Percentiles rank a stretch among this genome's conserved stretches.
These are phyloP conservation scores for Begonia fuchsioides DNA, from an alignment of 306 rosid genomes.

Conservation along the genomic window DNA sequence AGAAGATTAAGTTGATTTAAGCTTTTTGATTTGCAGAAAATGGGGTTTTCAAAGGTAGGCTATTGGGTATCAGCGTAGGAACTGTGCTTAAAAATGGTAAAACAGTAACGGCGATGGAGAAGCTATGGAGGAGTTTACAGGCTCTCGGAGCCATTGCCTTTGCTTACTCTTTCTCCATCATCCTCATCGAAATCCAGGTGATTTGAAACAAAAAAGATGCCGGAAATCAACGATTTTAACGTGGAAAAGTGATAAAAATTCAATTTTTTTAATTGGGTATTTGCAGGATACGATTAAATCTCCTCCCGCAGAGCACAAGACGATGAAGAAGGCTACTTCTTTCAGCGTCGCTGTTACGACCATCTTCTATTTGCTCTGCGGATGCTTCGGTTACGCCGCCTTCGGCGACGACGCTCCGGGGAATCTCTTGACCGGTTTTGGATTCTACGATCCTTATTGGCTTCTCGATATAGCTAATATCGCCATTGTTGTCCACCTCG, in stretches of 20 bases:
- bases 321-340: constrained; percentile 56
- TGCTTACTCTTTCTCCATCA: constrained; percentile 59
- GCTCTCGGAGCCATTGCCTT: constrained; percentile 81
- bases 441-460: constrained; percentile 72
- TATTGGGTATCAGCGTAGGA: constrained; percentile 33
- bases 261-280: neutral
- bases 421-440: constrained; percentile 68
- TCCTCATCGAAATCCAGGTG: constrained; percentile 74
- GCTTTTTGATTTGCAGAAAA: constrained; percentile 35
- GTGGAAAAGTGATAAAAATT: neutral
- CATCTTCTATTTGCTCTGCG: constrained; percentile 50
- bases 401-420: constrained; percentile 57
- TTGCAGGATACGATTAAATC: constrained; percentile 52
- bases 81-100: constrained; percentile 14
- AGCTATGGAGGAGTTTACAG: constrained; percentile 64
- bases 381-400: constrained; percentile 69
- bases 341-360: constrained; percentile 38
- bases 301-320: constrained; percentile 64
- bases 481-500: constrained; percentile 53
- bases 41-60: constrained; percentile 48
- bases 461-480: constrained; percentile 56
- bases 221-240: neutral
- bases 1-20: neutral
- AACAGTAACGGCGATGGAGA: constrained; percentile 39
- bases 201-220: neutral